Evolutionary conservation across 345 rosid species (phyloP).

Genomic region (Gynandropsis gynandra): DNA sequence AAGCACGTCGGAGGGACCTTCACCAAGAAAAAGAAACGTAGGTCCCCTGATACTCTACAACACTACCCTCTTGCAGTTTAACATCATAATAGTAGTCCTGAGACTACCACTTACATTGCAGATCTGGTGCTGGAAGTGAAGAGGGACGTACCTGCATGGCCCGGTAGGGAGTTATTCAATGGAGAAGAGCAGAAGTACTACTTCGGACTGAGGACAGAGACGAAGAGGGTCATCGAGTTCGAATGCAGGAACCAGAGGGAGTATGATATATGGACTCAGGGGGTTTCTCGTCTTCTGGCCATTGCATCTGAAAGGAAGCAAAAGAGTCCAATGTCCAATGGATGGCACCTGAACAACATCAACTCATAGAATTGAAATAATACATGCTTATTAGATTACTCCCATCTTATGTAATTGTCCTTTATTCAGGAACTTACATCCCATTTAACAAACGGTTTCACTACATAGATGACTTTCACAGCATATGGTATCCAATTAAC

Average conservation of each 20-base stretch:
- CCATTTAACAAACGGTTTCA: constrained; percentile 10
- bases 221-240: constrained; percentile 64
- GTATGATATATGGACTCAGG: constrained; percentile 75
- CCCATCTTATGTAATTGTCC: constrained; percentile 2
- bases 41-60: constrained; percentile 11
- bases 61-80: too few relatives aligned
- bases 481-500: not conserved
- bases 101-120: constrained; percentile 21
- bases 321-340: constrained; percentile 18
- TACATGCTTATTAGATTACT: not conserved
- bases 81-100: too few relatives aligned
- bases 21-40: constrained; percentile 85
- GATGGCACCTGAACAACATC: constrained; percentile 16
- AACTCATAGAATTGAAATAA: constrained; percentile 5
- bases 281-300: constrained; percentile 58
- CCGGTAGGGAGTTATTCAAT: constrained; percentile 74
- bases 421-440: not conserved
- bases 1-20: constrained; percentile 73
- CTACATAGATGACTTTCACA: constrained; percentile 16
- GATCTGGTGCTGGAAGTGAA: constrained; percentile 65
- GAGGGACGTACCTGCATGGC: constrained; percentile 81
- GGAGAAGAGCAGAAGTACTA: constrained; percentile 63
- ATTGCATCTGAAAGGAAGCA: constrained; percentile 43
- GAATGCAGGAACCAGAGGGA: constrained; percentile 78
- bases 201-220: constrained; percentile 68